Percentiles rank a stretch among this genome's conserved stretches.
phyloP scores from a whole-genome alignment of 768 basidiomycete species.

The Amanita muscaria region DNA sequence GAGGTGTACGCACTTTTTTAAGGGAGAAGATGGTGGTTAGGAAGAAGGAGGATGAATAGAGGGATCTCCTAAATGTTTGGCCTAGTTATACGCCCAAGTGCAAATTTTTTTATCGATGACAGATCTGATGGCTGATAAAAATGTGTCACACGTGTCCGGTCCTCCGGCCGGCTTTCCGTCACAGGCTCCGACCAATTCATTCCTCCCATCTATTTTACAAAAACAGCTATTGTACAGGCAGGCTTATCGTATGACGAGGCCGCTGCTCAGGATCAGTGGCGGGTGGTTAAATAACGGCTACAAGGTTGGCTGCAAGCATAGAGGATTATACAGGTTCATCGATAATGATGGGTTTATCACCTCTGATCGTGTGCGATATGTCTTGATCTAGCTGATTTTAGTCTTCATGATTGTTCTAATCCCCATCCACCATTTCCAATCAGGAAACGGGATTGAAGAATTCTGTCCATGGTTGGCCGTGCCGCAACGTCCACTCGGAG shows the following conservation, averaged over 20 bases:
- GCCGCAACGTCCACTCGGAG: slow-evolving; percentile 68
- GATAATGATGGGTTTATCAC: not conserved
- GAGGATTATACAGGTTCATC: not conserved
- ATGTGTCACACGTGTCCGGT: slow-evolving; percentile 34
- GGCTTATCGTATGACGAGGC: not conserved
- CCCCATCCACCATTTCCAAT: slow-evolving; percentile 72
- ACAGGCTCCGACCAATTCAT: slow-evolving; percentile 3
- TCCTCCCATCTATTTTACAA: too few species aligned
- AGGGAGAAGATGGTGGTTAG: slow-evolving; percentile 41
- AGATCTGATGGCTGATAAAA: slow-evolving; percentile 47
- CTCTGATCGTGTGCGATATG: not conserved
- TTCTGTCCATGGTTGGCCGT: slow-evolving; percentile 80
- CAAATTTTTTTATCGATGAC: slow-evolving; percentile 54
- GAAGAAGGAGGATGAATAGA: slow-evolving; percentile 29
- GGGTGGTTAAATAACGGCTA: not conserved
- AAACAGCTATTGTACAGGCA: not conserved
- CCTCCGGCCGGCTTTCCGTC: slow-evolving; percentile 14
- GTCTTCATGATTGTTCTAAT: slow-evolving; percentile 19
- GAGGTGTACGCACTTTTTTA: too few species aligned
- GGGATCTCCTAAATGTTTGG: slow-evolving; percentile 37
- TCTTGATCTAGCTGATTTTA: slow-evolving; percentile 1
- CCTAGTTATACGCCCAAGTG: slow-evolving; percentile 49
- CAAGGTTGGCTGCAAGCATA: not conserved
- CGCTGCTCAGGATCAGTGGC: too few species aligned
- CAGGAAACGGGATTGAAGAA: slow-evolving; percentile 76